Evolutionary conservation across 768 basidiomycete species (phyloP).

Genomic region (Phlebiopsis gigantea): DNA sequence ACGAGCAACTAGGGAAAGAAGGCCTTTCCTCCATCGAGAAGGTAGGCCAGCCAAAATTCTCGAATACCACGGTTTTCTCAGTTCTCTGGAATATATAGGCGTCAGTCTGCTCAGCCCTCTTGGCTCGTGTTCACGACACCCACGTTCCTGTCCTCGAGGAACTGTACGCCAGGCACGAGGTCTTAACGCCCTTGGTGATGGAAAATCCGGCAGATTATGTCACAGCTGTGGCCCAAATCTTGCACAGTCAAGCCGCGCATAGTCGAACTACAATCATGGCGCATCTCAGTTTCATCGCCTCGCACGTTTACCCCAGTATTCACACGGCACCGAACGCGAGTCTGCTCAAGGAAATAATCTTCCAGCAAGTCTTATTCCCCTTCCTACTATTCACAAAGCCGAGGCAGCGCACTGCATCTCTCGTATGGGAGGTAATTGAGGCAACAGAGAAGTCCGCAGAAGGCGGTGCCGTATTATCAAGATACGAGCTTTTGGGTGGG

Average conservation of each 20-base stretch:
- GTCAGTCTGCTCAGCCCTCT: constrained; percentile 56
- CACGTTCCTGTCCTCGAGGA: constrained; percentile 55
- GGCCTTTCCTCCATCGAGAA: constrained; percentile 34
- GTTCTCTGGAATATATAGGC: too few relatives aligned
- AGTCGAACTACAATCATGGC: constrained; percentile 44
- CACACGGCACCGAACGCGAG: constrained; percentile 1
- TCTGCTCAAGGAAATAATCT: constrained; percentile 29
- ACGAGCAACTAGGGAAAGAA: constrained; percentile 31
- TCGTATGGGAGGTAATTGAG: constrained; percentile 73
- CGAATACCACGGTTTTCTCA: constrained; percentile 3
- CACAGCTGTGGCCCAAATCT: constrained; percentile 32
- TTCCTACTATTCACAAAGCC: constrained; percentile 71
- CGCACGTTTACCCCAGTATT: constrained; percentile 35
- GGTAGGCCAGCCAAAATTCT: constrained; percentile 28
- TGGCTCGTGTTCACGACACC: constrained; percentile 66
- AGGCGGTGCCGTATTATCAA: constrained; percentile 9
- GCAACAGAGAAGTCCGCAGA: constrained; percentile 21
- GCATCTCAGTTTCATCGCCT: constrained; percentile 53
- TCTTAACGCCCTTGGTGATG: constrained; percentile 41
- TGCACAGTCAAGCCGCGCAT: constrained; percentile 36
- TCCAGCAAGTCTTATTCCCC: constrained; percentile 61
- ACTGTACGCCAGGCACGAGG: constrained; percentile 49
- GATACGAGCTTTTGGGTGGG: constrained; percentile 48
- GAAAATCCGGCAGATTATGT: constrained; percentile 42
- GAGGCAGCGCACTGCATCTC: constrained; percentile 55